phyloP scores from a whole-genome alignment of 192 early-diverging fungal species.

The Podila epigama region DNA sequence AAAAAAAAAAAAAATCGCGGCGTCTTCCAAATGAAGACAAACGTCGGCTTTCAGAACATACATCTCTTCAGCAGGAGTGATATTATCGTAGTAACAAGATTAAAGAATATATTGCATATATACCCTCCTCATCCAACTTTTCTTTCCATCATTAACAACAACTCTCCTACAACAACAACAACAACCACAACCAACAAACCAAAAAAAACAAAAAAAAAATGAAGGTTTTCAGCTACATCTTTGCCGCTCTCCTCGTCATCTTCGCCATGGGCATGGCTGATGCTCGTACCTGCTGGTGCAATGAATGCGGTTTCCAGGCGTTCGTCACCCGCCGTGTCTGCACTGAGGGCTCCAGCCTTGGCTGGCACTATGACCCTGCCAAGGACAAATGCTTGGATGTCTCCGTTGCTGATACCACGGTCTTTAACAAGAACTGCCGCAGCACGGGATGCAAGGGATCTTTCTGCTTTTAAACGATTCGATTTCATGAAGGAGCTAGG shows the following conservation, averaged over 20 bases:
- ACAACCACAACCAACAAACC: background rate
- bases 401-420: background rate
- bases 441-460: background rate
- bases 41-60: too few species aligned
- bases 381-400: background rate
- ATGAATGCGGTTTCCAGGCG: background rate
- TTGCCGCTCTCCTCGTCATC: background rate
- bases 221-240: background rate
- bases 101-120: too few species aligned
- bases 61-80: too few species aligned
- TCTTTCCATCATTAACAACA: background rate
- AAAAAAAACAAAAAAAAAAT: background rate
- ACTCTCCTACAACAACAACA: background rate
- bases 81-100: too few species aligned
- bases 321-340: background rate
- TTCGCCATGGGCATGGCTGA: background rate
- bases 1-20: too few species aligned
- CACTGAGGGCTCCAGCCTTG: background rate
- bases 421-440: background rate
- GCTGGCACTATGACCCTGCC: background rate
- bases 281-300: background rate
- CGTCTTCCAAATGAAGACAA: too few species aligned
- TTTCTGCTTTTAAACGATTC: background rate
- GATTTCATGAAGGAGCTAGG: background rate
- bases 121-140: background rate